phyloP scores from a whole-genome alignment of 257 asterid genomes.

The Scutellaria galericulata region DNA sequence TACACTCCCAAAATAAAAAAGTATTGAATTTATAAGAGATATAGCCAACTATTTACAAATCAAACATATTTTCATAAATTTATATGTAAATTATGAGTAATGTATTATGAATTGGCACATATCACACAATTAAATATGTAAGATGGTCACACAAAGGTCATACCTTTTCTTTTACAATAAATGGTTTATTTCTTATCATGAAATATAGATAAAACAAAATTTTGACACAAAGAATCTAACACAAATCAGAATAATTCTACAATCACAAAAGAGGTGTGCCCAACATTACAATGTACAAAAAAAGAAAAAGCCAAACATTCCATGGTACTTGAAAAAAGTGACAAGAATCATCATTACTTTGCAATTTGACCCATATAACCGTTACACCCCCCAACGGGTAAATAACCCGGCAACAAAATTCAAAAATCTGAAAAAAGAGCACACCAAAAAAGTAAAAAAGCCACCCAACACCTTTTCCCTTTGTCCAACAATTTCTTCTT shows the following conservation, averaged over 20 bases:
- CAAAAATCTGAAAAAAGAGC: slow-evolving; percentile 49
- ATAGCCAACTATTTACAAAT: too few species aligned
- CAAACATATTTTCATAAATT: too few species aligned
- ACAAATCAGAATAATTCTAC: neutral
- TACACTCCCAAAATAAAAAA: too few species aligned
- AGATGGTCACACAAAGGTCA: too few species aligned
- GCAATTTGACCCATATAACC: slow-evolving; percentile 47
- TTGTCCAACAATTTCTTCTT: slow-evolving; percentile 37
- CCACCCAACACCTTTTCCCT: slow-evolving; percentile 34
- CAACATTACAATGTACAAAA: neutral
- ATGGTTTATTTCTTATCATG: too few species aligned
- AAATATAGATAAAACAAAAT: too few species aligned
- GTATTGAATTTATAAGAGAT: too few species aligned
- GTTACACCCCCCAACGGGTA: slow-evolving; percentile 63
- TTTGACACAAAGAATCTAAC: neutral
- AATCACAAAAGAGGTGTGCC: neutral
- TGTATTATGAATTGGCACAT: too few species aligned
- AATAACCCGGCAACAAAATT: slow-evolving; percentile 57
- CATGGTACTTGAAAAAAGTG: slow-evolving; percentile 19
- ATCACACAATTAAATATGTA: too few species aligned
- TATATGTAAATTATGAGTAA: too few species aligned
- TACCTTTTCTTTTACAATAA: too few species aligned
- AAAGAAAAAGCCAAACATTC: neutral
- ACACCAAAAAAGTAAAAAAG: slow-evolving; percentile 43
- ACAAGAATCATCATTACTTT: slow-evolving; percentile 32